These are phyloP conservation scores for Citropsis articulata DNA, from an alignment of 345 rosid species.

Conservation along the genomic window DNA sequence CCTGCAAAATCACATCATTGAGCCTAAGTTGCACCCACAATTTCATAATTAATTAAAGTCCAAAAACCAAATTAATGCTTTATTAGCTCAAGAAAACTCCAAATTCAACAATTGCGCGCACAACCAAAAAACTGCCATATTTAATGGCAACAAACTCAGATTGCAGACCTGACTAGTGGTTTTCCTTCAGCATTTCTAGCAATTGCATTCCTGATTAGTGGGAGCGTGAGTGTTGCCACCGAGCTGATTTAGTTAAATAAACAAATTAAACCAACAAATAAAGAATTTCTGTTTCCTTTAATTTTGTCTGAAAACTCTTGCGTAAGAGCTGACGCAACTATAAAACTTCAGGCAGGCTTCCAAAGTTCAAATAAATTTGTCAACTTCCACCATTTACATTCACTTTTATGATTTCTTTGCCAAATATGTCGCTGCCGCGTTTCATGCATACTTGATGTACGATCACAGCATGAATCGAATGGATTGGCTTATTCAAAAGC, in stretches of 20 bases:
- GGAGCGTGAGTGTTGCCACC: conserved; percentile 22
- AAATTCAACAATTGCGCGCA: neutral
- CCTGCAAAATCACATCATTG: neutral
- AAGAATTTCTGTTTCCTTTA: neutral
- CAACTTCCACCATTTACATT: no score
- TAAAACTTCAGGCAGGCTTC: no score
- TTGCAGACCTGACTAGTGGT: conserved; percentile 1
- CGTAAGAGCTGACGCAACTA: conserved; percentile 19
- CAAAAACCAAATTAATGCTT: neutral
- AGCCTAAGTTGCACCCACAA: neutral
- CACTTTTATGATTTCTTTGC: neutral
- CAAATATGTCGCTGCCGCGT: neutral
- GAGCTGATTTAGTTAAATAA: neutral
- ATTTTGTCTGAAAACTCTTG: neutral
- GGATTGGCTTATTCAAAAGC: neutral
- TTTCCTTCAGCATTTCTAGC: neutral
- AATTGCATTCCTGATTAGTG: conserved; percentile 12
- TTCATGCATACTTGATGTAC: neutral
- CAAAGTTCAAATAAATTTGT: no score
- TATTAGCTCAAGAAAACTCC: neutral
- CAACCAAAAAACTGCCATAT: neutral
- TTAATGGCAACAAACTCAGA: neutral
- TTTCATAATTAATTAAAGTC: neutral
- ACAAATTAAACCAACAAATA: neutral
- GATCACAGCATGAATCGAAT: neutral